Conservation (phyloP, 2,329 filamentous ascomycete genomes). For the Neurospora sp. region DNA sequence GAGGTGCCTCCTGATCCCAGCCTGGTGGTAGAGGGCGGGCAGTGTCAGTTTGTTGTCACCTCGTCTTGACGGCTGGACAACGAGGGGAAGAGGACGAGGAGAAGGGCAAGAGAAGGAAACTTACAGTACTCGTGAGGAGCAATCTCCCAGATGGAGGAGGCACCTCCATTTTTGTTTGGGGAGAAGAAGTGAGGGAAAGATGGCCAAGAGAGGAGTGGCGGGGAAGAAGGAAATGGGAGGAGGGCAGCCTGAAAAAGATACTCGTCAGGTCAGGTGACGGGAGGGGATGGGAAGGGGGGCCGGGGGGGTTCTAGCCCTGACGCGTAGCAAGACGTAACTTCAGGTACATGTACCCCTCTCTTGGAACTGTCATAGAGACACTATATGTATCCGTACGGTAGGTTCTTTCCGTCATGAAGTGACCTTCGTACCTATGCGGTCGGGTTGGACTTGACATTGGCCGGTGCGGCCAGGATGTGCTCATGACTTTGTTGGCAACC, state of each 20-base stretch:
- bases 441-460: too few species aligned
- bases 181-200: background rate
- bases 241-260: background rate
- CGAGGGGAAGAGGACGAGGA: background rate
- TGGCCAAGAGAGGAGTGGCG: background rate
- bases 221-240: background rate
- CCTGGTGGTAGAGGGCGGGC: background rate
- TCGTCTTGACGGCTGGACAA: background rate
- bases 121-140: background rate
- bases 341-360: background rate
- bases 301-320: background rate
- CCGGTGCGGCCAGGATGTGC: too few species aligned
- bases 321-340: background rate
- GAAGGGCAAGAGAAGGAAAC: background rate
- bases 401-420: too few species aligned
- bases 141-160: background rate
- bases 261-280: background rate
- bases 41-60: background rate
- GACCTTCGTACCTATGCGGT: too few species aligned
- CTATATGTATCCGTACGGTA: too few species aligned
- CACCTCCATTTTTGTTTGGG: background rate
- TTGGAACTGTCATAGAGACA: background rate
- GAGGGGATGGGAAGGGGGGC: background rate
- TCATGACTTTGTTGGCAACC: too few species aligned
- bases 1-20: background rate